Conservation (phyloP, 768 basidiomycete genomes). For the Sutorius australiensis region DNA sequence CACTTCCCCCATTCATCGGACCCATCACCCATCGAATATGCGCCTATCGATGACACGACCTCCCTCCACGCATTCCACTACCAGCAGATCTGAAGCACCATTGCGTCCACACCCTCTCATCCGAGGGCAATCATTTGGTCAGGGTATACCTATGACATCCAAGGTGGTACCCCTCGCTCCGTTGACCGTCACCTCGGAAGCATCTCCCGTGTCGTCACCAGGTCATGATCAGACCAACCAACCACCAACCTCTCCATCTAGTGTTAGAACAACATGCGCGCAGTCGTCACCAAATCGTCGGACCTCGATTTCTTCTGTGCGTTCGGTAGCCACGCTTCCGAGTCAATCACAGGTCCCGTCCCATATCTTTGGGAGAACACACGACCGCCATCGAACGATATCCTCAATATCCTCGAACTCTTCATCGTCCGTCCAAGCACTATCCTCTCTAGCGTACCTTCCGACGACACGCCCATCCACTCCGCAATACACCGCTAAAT, state of each 20-base stretch:
- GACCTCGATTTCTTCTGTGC: slow-evolving; percentile 55
- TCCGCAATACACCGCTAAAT: slow-evolving; percentile 52
- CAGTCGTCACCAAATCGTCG: slow-evolving; percentile 38
- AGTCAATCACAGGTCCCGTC: slow-evolving; percentile 32
- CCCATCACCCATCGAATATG: slow-evolving; percentile 34
- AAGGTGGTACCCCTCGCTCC: slow-evolving; percentile 55
- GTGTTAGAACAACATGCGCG: slow-evolving; percentile 35
- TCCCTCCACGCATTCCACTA: slow-evolving; percentile 59
- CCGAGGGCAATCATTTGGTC: slow-evolving; percentile 65
- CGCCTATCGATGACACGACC: slow-evolving; percentile 52
- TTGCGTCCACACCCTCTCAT: slow-evolving; percentile 75
- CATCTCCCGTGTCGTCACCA: slow-evolving; percentile 42
- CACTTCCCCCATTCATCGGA: slow-evolving; percentile 37
- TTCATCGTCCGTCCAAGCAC: slow-evolving; percentile 46
- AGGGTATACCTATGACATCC: slow-evolving; percentile 29
- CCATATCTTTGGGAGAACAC: slow-evolving; percentile 30
- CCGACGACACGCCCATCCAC: slow-evolving; percentile 37
- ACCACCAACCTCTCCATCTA: slow-evolving; percentile 35
- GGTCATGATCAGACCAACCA: slow-evolving; percentile 21
- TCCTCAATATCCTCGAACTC: slow-evolving; percentile 53
- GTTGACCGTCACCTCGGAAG: slow-evolving; percentile 55
- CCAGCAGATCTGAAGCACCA: slow-evolving; percentile 33
- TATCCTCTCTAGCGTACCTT: slow-evolving; percentile 54
- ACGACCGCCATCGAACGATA: slow-evolving; percentile 51
- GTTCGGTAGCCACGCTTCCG: slow-evolving; percentile 59